A percentile compares a stretch with the other conserved stretches of the same genome.
Evolutionary conservation across 2,329 filamentous ascomycete genomes (phyloP).

Genomic region (Elsinoe necatrix): DNA sequence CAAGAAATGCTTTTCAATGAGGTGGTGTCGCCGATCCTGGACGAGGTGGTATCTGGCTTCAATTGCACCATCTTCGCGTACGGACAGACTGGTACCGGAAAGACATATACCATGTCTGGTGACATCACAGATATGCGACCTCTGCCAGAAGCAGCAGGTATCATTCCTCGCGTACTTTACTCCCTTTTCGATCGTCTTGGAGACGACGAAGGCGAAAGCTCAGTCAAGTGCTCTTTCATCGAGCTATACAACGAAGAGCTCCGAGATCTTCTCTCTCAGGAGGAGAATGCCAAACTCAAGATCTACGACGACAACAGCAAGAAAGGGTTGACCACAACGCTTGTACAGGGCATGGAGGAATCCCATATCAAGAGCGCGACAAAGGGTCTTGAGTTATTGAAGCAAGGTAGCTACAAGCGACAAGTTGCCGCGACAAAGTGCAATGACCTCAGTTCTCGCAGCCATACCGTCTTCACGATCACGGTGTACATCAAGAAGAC

Average conservation of each 20-base stretch:
- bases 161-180: constrained; percentile 85
- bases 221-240: constrained; percentile 96
- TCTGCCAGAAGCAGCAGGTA: constrained; percentile 83
- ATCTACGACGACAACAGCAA: constrained; percentile 88
- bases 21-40: constrained; percentile 83
- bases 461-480: constrained; percentile 95
- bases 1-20: constrained; percentile 93
- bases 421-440: constrained; percentile 99
- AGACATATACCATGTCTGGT: constrained; percentile 98
- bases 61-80: constrained; percentile 99
- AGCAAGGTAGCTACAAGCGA: constrained; percentile 81
- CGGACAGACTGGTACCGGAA: constrained; percentile 94
- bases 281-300: constrained; percentile 80
- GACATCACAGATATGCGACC: constrained; percentile 91
- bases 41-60: constrained; percentile 74
- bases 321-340: constrained; percentile 72
- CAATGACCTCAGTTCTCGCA: constrained; percentile 94
- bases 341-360: constrained; percentile 98
- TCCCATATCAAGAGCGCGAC: constrained; percentile 78
- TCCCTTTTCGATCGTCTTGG: constrained; percentile 80
- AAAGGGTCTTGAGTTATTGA: constrained; percentile 80
- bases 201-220: constrained; percentile 62
- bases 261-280: constrained; percentile 73
- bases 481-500: constrained; percentile 81
- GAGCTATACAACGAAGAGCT: constrained; percentile 98